Conservation (phyloP, 2,329 filamentous ascomycete species). For the Cladosporium sp. region DNA sequence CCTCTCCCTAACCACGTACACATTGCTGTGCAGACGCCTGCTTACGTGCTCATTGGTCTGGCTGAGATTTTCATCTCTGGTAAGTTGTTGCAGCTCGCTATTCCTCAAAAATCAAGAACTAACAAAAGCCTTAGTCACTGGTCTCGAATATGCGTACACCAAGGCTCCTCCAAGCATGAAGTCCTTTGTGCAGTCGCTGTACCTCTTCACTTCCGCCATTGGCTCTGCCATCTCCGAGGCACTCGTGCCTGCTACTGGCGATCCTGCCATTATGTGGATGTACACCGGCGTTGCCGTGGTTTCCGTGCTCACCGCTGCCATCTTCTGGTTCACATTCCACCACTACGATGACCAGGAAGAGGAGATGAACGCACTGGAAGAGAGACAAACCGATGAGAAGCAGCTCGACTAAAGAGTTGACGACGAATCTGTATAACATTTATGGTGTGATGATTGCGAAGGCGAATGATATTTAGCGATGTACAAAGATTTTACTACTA, state of each 20-base stretch:
- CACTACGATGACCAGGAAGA: constrained; percentile 48
- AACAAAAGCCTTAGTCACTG: constrained; percentile 34
- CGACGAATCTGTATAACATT: background rate
- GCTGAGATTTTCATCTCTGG: constrained; percentile 41
- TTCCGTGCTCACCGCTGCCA: constrained; percentile 18
- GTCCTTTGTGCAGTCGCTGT: constrained; percentile 40
- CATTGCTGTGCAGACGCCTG: constrained; percentile 42
- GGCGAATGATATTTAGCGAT: constrained; percentile 28
- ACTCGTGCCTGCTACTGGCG: constrained; percentile 55
- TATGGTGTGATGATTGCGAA: constrained; percentile 24
- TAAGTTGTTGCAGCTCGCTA: background rate
- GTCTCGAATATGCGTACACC: constrained; percentile 45
- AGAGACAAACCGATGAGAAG: background rate
- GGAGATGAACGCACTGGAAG: constrained; percentile 47
- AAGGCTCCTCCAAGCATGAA: constrained; percentile 46
- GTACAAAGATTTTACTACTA: constrained; percentile 26
- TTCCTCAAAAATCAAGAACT: background rate
- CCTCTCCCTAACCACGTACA: constrained; percentile 40
- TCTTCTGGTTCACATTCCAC: constrained; percentile 29
- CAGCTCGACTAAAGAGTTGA: constrained; percentile 1
- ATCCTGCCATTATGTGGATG: constrained; percentile 65
- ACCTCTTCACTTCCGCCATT: constrained; percentile 55
- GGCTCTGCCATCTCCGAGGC: constrained; percentile 59
- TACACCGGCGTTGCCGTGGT: constrained; percentile 27
- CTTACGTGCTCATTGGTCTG: constrained; percentile 43